Base-by-base conservation (phyloP, 1,139 yeast genomes). In the Hyphopichia pseudoburtonii region DNA sequence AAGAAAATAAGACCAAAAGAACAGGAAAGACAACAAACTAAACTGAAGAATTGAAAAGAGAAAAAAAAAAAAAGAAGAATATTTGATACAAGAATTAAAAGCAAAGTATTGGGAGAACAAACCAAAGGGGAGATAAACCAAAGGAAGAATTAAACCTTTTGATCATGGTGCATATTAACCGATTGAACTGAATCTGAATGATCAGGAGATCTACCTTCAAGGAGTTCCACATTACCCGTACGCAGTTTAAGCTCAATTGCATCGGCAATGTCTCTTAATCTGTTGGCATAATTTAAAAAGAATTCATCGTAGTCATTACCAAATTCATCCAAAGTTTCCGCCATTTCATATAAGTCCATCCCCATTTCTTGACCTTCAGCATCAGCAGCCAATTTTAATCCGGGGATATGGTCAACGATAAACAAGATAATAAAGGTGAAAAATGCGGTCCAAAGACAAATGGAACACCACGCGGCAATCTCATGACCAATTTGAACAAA, bases 401-500 rank as follows among this genome's bases (percentile, higher is more conserved):
- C 75, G n/a, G 80, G 79, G 32, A 72, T 69, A 37, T 60, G 54
- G 47, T 74, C 73, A 35, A 73, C 66, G 23, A 70, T 41, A 39
- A 65, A 64, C 37, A 74, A 64, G 37, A 74, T 57, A 1, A 61
- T 46, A 36, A 66, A 51, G 1, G 79, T 67, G 35, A 65, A 64
- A 26, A 60, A 61, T 19, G 57, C 52, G 1, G 78, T 62, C 77
- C 78, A 74, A 2, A 58, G 62, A 14, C 54, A 45, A 36, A 63
- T 64, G 1, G 73, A 49, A 27, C 50, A 41, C 53, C 66, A 60
- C 18, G 70, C 74, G 5, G 78, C 78, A 32, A 74, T 51, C 50
- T 74, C 78, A 42, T 70, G 69, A 19, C 79, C 80, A 57, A 74
- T 55, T 52, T 74, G 80, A 17, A 50, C 54, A 66, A 71, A 74